Evolutionary conservation across 164 flowering plant genomes (phyloP).

Genomic region (Protea cynaroides): DNA sequence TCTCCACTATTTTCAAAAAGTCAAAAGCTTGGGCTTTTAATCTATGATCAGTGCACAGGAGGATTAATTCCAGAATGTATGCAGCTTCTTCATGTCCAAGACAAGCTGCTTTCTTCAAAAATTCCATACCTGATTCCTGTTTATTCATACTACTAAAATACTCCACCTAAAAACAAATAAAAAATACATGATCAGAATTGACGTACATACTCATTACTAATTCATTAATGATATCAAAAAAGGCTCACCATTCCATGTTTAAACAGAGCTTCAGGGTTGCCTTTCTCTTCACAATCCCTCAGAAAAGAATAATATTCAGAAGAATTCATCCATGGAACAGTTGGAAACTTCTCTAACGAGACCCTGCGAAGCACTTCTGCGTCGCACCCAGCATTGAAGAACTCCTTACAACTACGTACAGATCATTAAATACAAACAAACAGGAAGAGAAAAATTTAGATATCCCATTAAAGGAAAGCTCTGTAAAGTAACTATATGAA

Average conservation of each 20-base stretch:
- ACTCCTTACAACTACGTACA: neutral
- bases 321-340: neutral
- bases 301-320: neutral
- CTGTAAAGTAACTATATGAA: too few species aligned
- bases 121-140: neutral
- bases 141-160: constrained; percentile 1
- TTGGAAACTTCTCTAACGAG: neutral
- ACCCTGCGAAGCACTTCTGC: neutral
- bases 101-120: constrained; percentile 4
- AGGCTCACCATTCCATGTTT: constrained; percentile 11
- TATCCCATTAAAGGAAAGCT: too few species aligned
- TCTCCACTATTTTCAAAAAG: neutral
- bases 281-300: constrained; percentile 3
- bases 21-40: neutral
- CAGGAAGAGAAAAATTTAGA: too few species aligned
- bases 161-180: constrained; percentile 4
- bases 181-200: too few species aligned
- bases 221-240: too few species aligned
- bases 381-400: neutral
- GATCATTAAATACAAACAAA: too few species aligned
- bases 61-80: constrained; percentile 12
- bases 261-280: constrained; percentile 11
- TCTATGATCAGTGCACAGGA: neutral
- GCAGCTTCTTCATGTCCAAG: constrained; percentile 9
- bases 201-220: too few species aligned